Percentiles rank a stretch among this genome's conserved stretches.
Evolutionary conservation across 257 asterid species (phyloP).

Genomic region (Solanum chiquidenum): DNA sequence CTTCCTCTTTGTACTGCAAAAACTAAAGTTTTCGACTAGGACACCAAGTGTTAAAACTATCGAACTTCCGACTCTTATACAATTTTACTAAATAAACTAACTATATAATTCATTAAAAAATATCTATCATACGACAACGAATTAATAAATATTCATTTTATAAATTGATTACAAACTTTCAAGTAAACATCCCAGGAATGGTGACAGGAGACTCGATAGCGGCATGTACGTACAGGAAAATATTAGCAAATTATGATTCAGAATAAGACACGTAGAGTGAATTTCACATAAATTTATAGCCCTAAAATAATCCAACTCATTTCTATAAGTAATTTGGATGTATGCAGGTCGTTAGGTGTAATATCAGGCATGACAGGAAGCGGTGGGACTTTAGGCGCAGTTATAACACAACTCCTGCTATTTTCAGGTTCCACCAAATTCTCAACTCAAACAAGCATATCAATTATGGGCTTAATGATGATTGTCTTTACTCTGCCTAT

Average conservation of each 20-base stretch:
- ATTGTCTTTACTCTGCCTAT: constrained; percentile 21
- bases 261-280: background rate
- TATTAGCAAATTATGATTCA: background rate
- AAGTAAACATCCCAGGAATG: background rate
- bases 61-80: background rate
- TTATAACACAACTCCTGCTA: constrained; percentile 30
- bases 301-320: background rate
- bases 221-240: background rate
- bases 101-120: background rate
- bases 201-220: background rate
- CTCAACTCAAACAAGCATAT: constrained; percentile 36
- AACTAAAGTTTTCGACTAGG: background rate
- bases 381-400: constrained; percentile 54
- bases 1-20: background rate
- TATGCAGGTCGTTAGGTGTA: constrained; percentile 39
- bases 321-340: background rate
- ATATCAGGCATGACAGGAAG: constrained; percentile 56
- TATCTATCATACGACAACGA: too few species aligned
- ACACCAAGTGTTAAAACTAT: background rate
- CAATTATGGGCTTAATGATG: constrained; percentile 50
- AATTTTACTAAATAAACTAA: too few species aligned
- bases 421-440: constrained; percentile 30
- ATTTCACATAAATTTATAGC: background rate
- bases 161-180: background rate
- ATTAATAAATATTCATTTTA: too few species aligned